Conservation (phyloP, 2,329 filamentous ascomycete species). For the Nigrograna mackinnonii region DNA sequence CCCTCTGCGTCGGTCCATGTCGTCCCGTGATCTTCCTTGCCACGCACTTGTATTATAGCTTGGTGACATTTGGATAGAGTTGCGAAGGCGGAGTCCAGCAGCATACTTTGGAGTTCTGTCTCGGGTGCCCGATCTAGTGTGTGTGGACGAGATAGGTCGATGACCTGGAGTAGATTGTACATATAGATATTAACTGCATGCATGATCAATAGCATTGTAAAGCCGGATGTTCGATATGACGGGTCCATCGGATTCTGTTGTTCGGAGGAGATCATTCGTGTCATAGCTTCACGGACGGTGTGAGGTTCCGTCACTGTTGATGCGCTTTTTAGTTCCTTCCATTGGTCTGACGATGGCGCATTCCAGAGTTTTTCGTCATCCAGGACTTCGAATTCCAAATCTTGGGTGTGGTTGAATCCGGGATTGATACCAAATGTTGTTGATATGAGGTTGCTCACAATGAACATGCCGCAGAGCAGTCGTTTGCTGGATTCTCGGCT, state of each 20-base stretch:
- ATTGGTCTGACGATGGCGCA: constrained; percentile 26
- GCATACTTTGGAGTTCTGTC: too few species aligned
- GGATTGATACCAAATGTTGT: constrained; percentile 36
- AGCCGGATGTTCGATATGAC: too few species aligned
- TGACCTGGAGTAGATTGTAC: constrained; percentile 36
- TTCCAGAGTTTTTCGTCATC: constrained; percentile 37
- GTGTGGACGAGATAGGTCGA: constrained; percentile 25
- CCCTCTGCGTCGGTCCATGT: constrained; percentile 24
- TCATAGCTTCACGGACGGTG: constrained; percentile 25
- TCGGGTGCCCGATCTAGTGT: too few species aligned
- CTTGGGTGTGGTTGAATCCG: constrained; percentile 34
- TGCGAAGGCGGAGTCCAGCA: constrained; percentile 24
- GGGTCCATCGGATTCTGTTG: too few species aligned
- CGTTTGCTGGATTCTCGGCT: constrained; percentile 33
- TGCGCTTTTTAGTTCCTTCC: constrained; percentile 18
- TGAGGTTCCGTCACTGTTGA: constrained; percentile 1
- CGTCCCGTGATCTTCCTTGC: constrained; percentile 5
- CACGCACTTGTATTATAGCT: constrained; percentile 7
- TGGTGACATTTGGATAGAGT: constrained; percentile 29
- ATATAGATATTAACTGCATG: constrained; percentile 42
- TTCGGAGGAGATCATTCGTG: constrained; percentile 25
- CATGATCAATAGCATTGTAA: constrained; percentile 27
- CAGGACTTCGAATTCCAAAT: constrained; percentile 38
- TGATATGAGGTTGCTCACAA: constrained; percentile 35
- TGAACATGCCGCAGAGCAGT: constrained; percentile 34